Evolutionary conservation across 129 eudicot species (phyloP), one percentile per base, ranked within the genome.

Genomic region (Calendula officinalis): DNA sequence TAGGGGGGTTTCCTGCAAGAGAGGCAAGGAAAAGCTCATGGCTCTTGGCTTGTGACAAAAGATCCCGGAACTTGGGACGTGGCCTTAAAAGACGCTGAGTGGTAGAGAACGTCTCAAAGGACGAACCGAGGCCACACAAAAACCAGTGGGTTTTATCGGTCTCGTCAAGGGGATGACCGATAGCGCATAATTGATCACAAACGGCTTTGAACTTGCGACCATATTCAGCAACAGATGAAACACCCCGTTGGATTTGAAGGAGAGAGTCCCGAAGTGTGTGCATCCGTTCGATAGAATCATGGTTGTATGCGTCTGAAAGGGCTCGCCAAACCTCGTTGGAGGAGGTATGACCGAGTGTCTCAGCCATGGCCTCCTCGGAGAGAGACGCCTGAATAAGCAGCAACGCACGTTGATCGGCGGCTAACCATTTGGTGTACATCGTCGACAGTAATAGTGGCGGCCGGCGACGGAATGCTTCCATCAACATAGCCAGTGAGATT

Each of bases 31-130:
- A 41, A 8, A 33, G 41, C 60, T 55, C 60, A 33, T 55, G 42
- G 16, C 60, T 55, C 16, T 33, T 41, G 34, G 41, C 60, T 41
- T 55, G 60, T 32, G 60, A 16, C 10, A 55, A 15, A 16, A 55
- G 33, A 30, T 54, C 60, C 4, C 1, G 60, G 40, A 54, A 54
- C 10, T 10, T 27, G 2, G 60, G 60, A 15, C 3, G 0, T 54
- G 60, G 60, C 40, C 39, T 16, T 8, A 32, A 6, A 30, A 30
- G 40, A 54, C 30, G 2, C 41, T 54, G 40, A 54, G 52, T 46
- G n/a, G n/a, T 46, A n/a, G n/a, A n/a, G n/a, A n/a, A n/a, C n/a
- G n/a, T n/a, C n/a, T n/a, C n/a, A n/a, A n/a, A n/a, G n/a, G n/a
- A n/a, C n/a, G n/a, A n/a, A n/a, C n/a, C n/a, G n/a, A n/a, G n/a